phyloP scores from a whole-genome alignment of 2,329 filamentous ascomycete genomes.

The Graphilbum fragrans region DNA sequence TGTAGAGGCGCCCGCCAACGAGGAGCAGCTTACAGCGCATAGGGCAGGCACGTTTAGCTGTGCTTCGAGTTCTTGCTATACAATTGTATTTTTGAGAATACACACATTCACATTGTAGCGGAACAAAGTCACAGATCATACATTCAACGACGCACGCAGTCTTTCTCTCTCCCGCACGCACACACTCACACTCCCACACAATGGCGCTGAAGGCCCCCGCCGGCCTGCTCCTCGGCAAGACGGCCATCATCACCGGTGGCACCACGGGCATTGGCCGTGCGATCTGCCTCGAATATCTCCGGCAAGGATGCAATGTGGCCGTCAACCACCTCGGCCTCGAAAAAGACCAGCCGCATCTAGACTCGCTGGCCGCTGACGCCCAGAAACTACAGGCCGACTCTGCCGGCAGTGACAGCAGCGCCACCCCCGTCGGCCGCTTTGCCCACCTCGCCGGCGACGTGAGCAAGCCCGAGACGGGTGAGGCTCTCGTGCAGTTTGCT shows the following conservation, averaged over 20 bases:
- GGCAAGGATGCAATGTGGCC: slow-evolving; percentile 65
- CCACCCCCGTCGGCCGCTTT: slow-evolving; percentile 32
- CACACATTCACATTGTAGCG: too few species aligned
- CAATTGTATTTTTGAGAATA: too few species aligned
- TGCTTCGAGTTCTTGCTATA: too few species aligned
- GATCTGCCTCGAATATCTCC: slow-evolving; percentile 67
- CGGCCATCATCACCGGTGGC: slow-evolving; percentile 76
- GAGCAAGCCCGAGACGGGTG: slow-evolving; percentile 58
- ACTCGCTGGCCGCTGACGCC: slow-evolving; percentile 40
- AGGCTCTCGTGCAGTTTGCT: slow-evolving; percentile 52
- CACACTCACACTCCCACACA: slow-evolving; percentile 23
- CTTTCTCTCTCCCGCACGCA: background rate
- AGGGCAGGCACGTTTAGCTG: too few species aligned
- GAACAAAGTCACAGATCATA: too few species aligned
- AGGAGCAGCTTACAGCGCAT: too few species aligned
- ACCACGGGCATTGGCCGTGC: slow-evolving; percentile 79
- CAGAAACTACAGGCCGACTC: slow-evolving; percentile 31
- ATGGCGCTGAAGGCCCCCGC: slow-evolving; percentile 15
- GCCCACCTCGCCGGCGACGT: slow-evolving; percentile 68
- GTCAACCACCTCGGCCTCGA: slow-evolving; percentile 64
- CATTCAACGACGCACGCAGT: too few species aligned
- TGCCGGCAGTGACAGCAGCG: slow-evolving; percentile 10
- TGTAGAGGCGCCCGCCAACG: too few species aligned
- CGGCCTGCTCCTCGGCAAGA: slow-evolving; percentile 58
- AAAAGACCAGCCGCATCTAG: slow-evolving; percentile 37